A percentile compares a stretch with the other conserved stretches of the same genome.
These are phyloP conservation scores for Emergomyces orientalis DNA, from an alignment of 2,329 filamentous ascomycete genomes.

Conservation along the genomic window DNA sequence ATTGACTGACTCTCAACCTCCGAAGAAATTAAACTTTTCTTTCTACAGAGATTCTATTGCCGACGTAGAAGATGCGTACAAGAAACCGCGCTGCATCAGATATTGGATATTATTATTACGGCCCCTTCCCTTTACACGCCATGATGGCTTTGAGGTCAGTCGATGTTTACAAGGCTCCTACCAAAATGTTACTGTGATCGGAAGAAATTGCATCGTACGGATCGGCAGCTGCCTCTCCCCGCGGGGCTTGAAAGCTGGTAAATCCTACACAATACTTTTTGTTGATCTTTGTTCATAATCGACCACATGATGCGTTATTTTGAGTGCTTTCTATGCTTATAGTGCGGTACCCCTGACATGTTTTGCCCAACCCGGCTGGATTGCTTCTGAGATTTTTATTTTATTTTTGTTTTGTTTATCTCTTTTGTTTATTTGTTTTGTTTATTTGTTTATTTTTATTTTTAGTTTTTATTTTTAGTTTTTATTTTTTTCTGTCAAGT, in stretches of 20 bases:
- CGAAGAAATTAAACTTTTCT: no score
- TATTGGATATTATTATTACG: neutral
- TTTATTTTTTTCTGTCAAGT: neutral
- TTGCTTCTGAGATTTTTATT: neutral
- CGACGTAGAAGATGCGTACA: no score
- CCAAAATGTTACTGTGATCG: neutral
- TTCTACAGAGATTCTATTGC: no score
- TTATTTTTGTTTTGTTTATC: neutral
- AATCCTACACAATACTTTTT: neutral
- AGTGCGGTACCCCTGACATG: neutral
- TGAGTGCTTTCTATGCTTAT: neutral
- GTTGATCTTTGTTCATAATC: neutral
- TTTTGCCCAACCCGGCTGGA: neutral
- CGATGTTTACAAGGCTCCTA: neutral
- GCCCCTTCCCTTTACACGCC: neutral
- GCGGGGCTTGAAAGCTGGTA: neutral
- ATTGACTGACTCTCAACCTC: no score
- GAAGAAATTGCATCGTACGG: neutral
- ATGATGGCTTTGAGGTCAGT: neutral
- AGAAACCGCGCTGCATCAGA: no score
- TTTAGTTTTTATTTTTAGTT: neutral
- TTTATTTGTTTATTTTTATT: neutral
- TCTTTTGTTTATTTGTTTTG: neutral
- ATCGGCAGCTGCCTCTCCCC: neutral
- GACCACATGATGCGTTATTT: neutral